Evolutionary conservation across 176 grass and related monocot genomes (phyloP).

Genomic region (Tillandsia leiboldiana): DNA sequence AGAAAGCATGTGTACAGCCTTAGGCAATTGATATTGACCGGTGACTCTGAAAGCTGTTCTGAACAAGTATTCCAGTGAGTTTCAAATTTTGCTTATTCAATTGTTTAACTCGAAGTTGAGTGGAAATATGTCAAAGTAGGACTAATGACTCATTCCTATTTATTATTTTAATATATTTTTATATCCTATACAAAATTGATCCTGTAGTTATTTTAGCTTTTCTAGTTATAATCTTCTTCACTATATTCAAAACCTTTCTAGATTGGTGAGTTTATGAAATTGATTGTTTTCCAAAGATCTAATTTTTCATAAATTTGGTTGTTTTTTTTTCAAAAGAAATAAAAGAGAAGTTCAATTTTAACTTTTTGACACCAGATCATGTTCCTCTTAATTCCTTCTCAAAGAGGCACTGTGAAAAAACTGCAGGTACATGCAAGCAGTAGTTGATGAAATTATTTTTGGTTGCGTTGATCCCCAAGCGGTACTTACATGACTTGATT

Average conservation of each 20-base stretch:
- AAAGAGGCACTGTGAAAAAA: too few relatives aligned
- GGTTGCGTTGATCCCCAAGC: conserved; percentile 57
- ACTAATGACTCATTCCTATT: not conserved
- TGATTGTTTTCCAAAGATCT: too few relatives aligned
- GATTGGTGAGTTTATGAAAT: not conserved
- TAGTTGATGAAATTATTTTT: conserved; percentile 80
- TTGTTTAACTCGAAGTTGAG: not conserved
- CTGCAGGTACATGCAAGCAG: conserved; percentile 92
- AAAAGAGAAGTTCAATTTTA: too few relatives aligned
- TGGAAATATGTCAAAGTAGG: not conserved
- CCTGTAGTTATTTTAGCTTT: not conserved
- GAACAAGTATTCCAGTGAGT: conserved; percentile 91
- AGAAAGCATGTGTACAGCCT: conserved; percentile 94
- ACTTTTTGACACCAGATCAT: too few relatives aligned
- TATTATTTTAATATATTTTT: too few relatives aligned
- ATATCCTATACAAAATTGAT: too few relatives aligned
- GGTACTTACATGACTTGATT: conserved; percentile 25
- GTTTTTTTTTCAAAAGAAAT: too few relatives aligned
- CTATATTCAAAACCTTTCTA: not conserved
- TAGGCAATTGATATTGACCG: conserved; percentile 93
- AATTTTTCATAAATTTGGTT: too few relatives aligned
- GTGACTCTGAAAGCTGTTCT: conserved; percentile 65
- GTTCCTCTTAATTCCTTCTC: too few relatives aligned
- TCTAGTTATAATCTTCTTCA: not conserved
- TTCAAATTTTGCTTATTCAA: conserved; percentile 22